Conservation (phyloP, 2,329 filamentous ascomycete species). For the Penicillium sp. region DNA sequence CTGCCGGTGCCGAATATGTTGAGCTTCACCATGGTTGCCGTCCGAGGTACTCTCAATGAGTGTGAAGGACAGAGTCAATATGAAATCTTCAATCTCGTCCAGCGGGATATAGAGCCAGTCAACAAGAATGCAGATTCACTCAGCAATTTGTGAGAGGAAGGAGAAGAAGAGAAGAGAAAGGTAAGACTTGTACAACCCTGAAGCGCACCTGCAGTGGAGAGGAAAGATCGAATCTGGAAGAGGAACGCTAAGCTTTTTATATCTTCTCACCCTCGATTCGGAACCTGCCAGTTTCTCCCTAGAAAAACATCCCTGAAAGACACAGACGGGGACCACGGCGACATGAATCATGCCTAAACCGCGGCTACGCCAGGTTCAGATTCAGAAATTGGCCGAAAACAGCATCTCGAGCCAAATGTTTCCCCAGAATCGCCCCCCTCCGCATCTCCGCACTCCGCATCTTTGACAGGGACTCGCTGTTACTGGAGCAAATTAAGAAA, state of each 20-base stretch:
- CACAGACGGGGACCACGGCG: background rate
- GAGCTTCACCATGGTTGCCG: constrained; percentile 26
- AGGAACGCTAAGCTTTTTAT: background rate
- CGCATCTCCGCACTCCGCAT: constrained; percentile 9
- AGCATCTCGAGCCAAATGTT: constrained; percentile 21
- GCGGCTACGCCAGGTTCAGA: constrained; percentile 5
- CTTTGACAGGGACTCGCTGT: background rate
- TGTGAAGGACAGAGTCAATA: too few species aligned
- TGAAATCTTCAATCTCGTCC: too few species aligned
- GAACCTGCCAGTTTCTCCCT: background rate
- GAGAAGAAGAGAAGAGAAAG: background rate
- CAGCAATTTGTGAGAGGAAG: background rate
- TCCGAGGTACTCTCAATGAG: background rate
- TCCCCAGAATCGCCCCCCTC: constrained; percentile 7
- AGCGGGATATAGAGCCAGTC: too few species aligned
- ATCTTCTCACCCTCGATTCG: background rate
- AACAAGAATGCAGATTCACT: background rate
- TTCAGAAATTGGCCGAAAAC: background rate
- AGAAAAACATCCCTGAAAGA: background rate
- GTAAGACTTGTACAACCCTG: background rate
- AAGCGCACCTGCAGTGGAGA: background rate
- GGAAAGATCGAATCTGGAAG: background rate
- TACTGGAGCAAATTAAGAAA: background rate
- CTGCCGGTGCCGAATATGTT: constrained; percentile 32
- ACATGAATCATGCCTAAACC: background rate